phyloP scores from a whole-genome alignment of 1,284 basidiomycete species.

The Stereum hirsutum region DNA sequence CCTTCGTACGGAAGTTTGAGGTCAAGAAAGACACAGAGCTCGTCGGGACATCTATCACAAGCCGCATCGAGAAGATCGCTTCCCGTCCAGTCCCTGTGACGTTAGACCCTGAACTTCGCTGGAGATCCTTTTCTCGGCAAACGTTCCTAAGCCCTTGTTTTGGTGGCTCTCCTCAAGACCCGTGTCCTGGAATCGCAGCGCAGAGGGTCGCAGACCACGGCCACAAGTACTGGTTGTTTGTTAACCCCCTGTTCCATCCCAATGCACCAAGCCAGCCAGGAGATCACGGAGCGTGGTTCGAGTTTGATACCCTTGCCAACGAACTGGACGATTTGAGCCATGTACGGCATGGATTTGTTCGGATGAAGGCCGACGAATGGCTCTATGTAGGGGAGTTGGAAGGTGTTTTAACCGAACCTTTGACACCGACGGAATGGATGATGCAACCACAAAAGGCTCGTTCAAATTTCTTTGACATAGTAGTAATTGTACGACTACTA shows the following conservation, averaged over 20 bases:
- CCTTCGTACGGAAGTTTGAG: background rate
- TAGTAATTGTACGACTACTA: background rate
- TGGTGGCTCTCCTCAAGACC: conserved; percentile 8
- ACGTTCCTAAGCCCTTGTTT: conserved; percentile 11
- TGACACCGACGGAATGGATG: conserved; percentile 13
- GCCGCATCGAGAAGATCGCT: conserved; percentile 5
- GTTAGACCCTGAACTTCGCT: conserved; percentile 6
- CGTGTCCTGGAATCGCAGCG: conserved; percentile 6
- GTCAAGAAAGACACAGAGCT: conserved; percentile 1
- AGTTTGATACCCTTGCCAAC: conserved; percentile 1
- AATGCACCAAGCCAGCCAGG: conserved; percentile 13
- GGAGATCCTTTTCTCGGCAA: conserved; percentile 8
- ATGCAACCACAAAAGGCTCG: conserved; percentile 10
- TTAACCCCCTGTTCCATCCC: conserved; percentile 10
- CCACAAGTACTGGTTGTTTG: conserved; percentile 11
- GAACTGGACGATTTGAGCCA: conserved; percentile 4
- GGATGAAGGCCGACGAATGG: conserved; percentile 4
- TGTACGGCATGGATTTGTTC: conserved; percentile 10
- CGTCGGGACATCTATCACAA: background rate
- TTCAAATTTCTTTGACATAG: background rate
- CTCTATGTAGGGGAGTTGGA: conserved; percentile 17
- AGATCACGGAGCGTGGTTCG: conserved; percentile 11
- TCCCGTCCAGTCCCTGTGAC: conserved; percentile 6
- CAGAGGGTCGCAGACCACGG: conserved; percentile 5
- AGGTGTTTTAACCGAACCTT: conserved; percentile 2